A percentile compares a stretch with the other conserved stretches of the same genome.
These are phyloP conservation scores for Colletotrichum sp. DNA, from an alignment of 2,329 filamentous ascomycete species.

Conservation along the genomic window DNA sequence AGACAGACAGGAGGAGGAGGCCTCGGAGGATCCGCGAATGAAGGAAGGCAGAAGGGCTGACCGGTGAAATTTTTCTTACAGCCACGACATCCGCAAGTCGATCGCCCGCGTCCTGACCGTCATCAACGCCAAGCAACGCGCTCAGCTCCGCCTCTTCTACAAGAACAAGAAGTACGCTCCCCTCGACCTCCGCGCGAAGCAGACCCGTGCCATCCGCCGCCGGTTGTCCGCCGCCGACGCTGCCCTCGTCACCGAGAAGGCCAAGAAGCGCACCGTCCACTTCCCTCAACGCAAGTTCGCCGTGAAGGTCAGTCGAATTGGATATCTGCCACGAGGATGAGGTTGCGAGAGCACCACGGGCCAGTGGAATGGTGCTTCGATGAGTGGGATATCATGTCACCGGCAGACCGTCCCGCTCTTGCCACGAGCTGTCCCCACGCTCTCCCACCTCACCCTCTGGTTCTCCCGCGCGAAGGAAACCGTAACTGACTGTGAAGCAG, in stretches of 20 bases:
- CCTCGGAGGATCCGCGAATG: background rate
- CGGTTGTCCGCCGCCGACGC: slow-evolving; percentile 92
- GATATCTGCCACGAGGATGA: background rate
- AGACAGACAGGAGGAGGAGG: slow-evolving; percentile 13
- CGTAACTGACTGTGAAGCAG: background rate
- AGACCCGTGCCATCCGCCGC: slow-evolving; percentile 97
- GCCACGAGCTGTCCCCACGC: background rate
- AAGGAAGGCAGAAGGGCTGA: slow-evolving; percentile 12
- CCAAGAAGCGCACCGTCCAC: slow-evolving; percentile 93
- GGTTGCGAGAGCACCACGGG: background rate
- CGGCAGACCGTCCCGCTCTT: background rate
- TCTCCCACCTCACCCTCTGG: background rate
- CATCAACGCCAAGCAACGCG: slow-evolving; percentile 99
- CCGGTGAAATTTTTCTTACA: slow-evolving; percentile 41
- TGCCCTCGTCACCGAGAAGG: slow-evolving; percentile 85
- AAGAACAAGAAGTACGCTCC: slow-evolving; percentile 99
- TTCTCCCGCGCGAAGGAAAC: background rate
- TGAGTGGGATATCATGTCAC: background rate
- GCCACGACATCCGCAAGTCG: slow-evolving; percentile 99
- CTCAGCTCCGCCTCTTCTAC: slow-evolving; percentile 98
- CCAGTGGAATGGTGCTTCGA: too few species aligned
- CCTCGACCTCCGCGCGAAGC: slow-evolving; percentile 97
- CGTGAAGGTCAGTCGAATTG: slow-evolving; percentile 77
- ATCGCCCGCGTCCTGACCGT: slow-evolving; percentile 98
- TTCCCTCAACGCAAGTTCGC: slow-evolving; percentile 99